These are phyloP conservation scores for Cytospora schulzeri DNA, from an alignment of 2,329 filamentous ascomycete genomes.

Conservation along the genomic window DNA sequence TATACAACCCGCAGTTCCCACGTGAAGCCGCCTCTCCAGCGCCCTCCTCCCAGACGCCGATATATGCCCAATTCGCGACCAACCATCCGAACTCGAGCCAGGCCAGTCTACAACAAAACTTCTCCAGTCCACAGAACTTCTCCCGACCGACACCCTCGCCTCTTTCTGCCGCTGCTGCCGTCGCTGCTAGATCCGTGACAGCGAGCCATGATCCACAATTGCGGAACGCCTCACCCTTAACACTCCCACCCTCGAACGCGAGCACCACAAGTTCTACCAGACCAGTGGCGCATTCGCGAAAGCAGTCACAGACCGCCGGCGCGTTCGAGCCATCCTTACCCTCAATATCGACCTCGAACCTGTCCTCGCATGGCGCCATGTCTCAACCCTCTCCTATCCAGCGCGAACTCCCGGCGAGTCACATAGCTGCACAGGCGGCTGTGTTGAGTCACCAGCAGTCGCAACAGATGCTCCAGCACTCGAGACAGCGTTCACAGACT, in stretches of 20 bases:
- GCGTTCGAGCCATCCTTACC: slow-evolving; percentile 76
- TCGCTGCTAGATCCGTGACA: slow-evolving; percentile 27
- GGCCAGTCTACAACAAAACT: slow-evolving; percentile 57
- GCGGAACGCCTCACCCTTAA: slow-evolving; percentile 47
- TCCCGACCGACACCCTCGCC: slow-evolving; percentile 51
- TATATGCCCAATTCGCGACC: slow-evolving; percentile 50
- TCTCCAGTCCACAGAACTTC: slow-evolving; percentile 61
- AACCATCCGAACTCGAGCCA: slow-evolving; percentile 51
- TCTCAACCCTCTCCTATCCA: slow-evolving; percentile 47
- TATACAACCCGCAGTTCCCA: slow-evolving; percentile 26
- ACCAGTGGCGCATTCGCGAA: slow-evolving; percentile 53
- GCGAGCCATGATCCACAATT: slow-evolving; percentile 30
- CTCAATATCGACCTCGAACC: slow-evolving; percentile 59
- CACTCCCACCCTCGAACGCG: slow-evolving; percentile 41
- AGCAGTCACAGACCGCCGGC: slow-evolving; percentile 73
- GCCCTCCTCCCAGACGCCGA: slow-evolving; percentile 41
- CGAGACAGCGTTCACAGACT: slow-evolving; percentile 73
- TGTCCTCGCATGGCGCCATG: slow-evolving; percentile 50
- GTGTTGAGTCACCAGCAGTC: slow-evolving; percentile 63
- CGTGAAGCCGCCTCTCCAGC: slow-evolving; percentile 34
- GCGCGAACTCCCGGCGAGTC: slow-evolving; percentile 62
- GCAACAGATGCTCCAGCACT: slow-evolving; percentile 50
- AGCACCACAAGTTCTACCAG: slow-evolving; percentile 38
- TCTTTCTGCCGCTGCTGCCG: slow-evolving; percentile 37
- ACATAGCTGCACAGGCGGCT: slow-evolving; percentile 79